Evolutionary conservation across 345 rosid genomes (phyloP).

Genomic region (Chamaenerion angustifolium): DNA sequence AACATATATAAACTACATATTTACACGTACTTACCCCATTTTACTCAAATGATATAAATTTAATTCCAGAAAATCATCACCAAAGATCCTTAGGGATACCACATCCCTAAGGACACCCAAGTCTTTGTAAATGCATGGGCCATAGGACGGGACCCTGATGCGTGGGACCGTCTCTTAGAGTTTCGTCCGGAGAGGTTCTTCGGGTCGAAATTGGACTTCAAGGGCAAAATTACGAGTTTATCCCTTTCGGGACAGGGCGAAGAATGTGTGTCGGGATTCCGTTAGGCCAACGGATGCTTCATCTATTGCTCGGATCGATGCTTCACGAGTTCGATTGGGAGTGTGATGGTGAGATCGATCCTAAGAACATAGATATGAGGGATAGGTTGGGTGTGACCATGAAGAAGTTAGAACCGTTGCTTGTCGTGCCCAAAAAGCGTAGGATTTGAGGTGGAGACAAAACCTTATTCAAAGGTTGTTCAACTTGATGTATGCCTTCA

Average conservation of each 20-base stretch:
- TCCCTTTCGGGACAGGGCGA: constrained; percentile 39
- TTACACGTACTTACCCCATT: no score
- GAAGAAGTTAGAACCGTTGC: constrained; percentile 21
- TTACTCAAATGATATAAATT: no score
- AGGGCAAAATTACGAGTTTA: constrained; percentile 25
- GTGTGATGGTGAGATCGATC: constrained; percentile 8
- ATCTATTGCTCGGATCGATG: constrained; percentile 21
- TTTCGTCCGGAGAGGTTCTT: constrained; percentile 32
- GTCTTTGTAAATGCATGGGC: constrained; percentile 51
- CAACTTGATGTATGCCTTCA: no score
- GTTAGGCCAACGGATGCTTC: constrained; percentile 19
- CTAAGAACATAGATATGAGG: constrained; percentile 18
- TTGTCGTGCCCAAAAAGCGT: constrained; percentile 18
- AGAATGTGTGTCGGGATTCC: constrained; percentile 34
- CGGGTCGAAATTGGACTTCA: constrained; percentile 25
- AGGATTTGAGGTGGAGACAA: no score
- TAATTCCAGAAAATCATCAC: no score
- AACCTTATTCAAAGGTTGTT: no score
- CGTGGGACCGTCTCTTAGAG: constrained; percentile 25
- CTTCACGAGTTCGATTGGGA: constrained; percentile 36
- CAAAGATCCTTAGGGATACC: no score
- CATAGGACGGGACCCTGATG: constrained; percentile 35
- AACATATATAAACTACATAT: no score
- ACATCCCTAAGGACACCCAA: constrained; percentile 33
- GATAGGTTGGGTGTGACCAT: constrained; percentile 21